These are phyloP conservation scores for Benincasa hispida DNA, from an alignment of 306 rosid species.

Conservation along the genomic window DNA sequence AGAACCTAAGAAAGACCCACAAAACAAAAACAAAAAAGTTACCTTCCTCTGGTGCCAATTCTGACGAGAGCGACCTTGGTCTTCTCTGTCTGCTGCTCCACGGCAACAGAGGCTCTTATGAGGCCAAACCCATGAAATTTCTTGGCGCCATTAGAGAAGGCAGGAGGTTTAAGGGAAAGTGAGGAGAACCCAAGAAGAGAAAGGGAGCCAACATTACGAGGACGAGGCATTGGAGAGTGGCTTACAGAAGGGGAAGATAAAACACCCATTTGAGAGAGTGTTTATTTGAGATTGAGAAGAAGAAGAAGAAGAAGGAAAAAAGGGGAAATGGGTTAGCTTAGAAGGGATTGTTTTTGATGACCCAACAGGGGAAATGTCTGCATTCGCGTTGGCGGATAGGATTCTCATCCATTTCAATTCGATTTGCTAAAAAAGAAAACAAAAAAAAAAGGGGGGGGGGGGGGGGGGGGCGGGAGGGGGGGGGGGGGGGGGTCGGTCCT, in stretches of 20 bases:
- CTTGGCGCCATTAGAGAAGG: slow-evolving; percentile 17
- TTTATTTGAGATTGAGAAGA: not conserved
- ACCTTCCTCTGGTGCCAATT: slow-evolving; percentile 95
- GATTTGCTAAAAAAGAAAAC: not conserved
- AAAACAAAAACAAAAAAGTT: not conserved
- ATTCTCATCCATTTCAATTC: slow-evolving; percentile 6
- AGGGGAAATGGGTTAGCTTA: slow-evolving; percentile 9
- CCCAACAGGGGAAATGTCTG: slow-evolving; percentile 1
- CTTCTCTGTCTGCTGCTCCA: slow-evolving; percentile 46
- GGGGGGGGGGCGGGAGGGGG: too few species aligned
- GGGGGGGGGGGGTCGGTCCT: too few species aligned
- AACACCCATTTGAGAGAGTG: slow-evolving; percentile 21
- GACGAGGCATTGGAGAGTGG: slow-evolving; percentile 13
- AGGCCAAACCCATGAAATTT: slow-evolving; percentile 5
- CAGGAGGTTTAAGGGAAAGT: slow-evolving; percentile 30
- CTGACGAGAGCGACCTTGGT: slow-evolving; percentile 46
- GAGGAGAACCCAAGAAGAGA: slow-evolving; percentile 25
- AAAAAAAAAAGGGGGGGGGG: not conserved
- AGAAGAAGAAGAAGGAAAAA: not conserved
- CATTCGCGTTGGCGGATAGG: slow-evolving; percentile 2
- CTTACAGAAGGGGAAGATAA: slow-evolving; percentile 18
- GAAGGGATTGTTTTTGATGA: slow-evolving; percentile 15
- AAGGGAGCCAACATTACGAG: slow-evolving; percentile 17
- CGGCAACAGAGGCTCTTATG: slow-evolving; percentile 54
- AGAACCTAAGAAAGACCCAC: not conserved